Base-by-base conservation (phyloP, 495 filamentous ascomycete species). In the Neurospora terricola region DNA sequence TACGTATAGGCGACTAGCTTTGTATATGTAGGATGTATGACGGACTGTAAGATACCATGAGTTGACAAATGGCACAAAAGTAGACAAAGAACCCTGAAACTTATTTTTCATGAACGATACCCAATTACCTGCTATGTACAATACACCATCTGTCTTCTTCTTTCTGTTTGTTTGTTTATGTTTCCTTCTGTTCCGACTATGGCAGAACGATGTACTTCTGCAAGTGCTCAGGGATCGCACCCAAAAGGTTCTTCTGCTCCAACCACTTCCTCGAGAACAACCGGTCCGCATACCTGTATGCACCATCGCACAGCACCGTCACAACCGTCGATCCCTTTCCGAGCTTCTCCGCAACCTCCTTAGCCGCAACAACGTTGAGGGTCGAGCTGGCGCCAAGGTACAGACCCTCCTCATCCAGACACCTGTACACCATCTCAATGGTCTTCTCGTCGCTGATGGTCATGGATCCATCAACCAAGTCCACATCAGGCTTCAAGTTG, bases 371-470 rank as follows among this genome's bases (percentile, higher is more conserved):
- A 6, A 99, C 96, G 80, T 99, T 99, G 76, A 99, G 85, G 75
- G 93, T 91, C 16, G 90, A 94, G 81, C 93, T 96, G 30, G 95
- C 96, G 40, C 96, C 96, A n/a, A 99, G 85, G 78, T 99, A 99
- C 70, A 99, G 82, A 0, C 96, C 96, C 78, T 99, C 96, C 82
- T 98, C 96, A 77, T 99, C 96, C 75, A 99, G 84, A 77, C 96
- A 97, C 74, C 96, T 87, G 82, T 98, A 99, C 73, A 99, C 94
- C 96, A 98, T 98, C 82, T 92, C 94, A 78, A 99, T 94, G 75
- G 88, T 94, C 88, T 96, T 96, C 85, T 94, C 94, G 78, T 99
- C 96, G 73, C 87, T 87, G 76, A 99, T 93, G 77, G 91, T 86
- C 76, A 99, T 76, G 59, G 94, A 91, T n/a, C 91, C 94, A 81